These are phyloP conservation scores for Penicillium manginii DNA, from an alignment of 495 filamentous ascomycete genomes.

Conservation along the genomic window DNA sequence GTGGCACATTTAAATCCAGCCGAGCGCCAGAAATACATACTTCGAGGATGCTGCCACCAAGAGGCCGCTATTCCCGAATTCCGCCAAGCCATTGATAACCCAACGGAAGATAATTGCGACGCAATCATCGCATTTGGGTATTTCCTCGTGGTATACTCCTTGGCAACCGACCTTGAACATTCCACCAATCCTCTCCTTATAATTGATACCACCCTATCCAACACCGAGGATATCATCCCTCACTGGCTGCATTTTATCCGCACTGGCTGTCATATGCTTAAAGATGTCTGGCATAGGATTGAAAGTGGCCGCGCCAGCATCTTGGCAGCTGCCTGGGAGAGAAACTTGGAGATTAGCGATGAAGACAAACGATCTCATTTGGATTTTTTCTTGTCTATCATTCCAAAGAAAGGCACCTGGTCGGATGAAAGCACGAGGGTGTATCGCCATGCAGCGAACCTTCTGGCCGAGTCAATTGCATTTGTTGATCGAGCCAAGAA, in stretches of 20 bases:
- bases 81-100: constrained; percentile 28
- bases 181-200: constrained; percentile 17
- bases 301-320: constrained; percentile 14
- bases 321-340: constrained; percentile 22
- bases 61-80: constrained; percentile 36
- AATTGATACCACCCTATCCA: constrained; percentile 1
- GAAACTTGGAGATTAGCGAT: constrained; percentile 3
- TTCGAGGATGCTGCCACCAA: constrained; percentile 32
- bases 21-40: constrained; percentile 16
- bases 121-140: constrained; percentile 41
- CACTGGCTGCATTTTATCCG: constrained; percentile 27
- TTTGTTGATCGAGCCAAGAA: constrained; percentile 10
- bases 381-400: constrained; percentile 15
- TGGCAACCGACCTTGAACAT: constrained; percentile 14
- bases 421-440: constrained; percentile 11
- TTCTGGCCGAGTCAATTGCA: constrained; percentile 21
- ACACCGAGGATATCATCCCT: constrained; percentile 9
- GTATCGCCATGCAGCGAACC: constrained; percentile 15
- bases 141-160: constrained; percentile 38
- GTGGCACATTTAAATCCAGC: constrained; percentile 25
- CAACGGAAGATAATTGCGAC: constrained; percentile 31
- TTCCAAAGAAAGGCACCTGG: constrained; percentile 15
- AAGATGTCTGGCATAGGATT: constrained; percentile 22
- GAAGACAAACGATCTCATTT: constrained; percentile 15
- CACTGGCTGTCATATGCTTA: constrained; percentile 20